A percentile compares a stretch with the other conserved stretches of the same genome.
phyloP scores from a whole-genome alignment of 805 yeast species.

The Metschnikowia amazonensis region DNA sequence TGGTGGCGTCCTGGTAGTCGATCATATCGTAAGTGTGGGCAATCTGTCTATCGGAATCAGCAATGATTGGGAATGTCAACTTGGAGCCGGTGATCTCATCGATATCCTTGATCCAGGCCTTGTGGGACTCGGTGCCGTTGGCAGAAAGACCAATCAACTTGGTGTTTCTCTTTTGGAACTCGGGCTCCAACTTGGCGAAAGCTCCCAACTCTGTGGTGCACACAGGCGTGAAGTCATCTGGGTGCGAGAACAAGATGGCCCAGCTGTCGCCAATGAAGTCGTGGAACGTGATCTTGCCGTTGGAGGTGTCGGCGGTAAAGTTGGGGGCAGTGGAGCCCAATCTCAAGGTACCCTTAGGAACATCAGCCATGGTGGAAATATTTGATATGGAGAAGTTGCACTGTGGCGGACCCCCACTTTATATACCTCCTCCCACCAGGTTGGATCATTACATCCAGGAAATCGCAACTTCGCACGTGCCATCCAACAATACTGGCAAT shows the following conservation, averaged over 20 bases:
- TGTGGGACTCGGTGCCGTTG: conserved; percentile 74
- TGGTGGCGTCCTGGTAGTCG: conserved; percentile 77
- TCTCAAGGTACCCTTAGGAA: conserved; percentile 41
- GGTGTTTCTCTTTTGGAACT: conserved; percentile 78
- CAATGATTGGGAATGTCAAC: conserved; percentile 86
- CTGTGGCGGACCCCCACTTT: not conserved
- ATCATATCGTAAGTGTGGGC: conserved; percentile 85
- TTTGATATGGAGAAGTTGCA: not conserved
- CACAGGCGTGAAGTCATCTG: conserved; percentile 95
- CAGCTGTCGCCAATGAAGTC: conserved; percentile 81
- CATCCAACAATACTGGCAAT: conserved; percentile 6
- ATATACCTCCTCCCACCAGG: not conserved
- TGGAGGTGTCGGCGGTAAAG: conserved; percentile 77
- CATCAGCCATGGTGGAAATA: conserved; percentile 11
- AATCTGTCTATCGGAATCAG: conserved; percentile 80
- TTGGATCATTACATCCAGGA: not conserved
- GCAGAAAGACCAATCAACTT: conserved; percentile 90
- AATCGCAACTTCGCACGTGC: conserved; percentile 24
- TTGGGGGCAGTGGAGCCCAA: conserved; percentile 86
- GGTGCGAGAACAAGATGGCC: conserved; percentile 89
- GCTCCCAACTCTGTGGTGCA: conserved; percentile 97
- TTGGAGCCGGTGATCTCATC: conserved; percentile 78
- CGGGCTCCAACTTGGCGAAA: conserved; percentile 83
- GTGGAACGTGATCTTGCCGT: conserved; percentile 83
- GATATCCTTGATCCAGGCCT: conserved; percentile 85